Conservation (phyloP, 768 basidiomycete genomes). For the Lepiota brunneoincarnata region DNA sequence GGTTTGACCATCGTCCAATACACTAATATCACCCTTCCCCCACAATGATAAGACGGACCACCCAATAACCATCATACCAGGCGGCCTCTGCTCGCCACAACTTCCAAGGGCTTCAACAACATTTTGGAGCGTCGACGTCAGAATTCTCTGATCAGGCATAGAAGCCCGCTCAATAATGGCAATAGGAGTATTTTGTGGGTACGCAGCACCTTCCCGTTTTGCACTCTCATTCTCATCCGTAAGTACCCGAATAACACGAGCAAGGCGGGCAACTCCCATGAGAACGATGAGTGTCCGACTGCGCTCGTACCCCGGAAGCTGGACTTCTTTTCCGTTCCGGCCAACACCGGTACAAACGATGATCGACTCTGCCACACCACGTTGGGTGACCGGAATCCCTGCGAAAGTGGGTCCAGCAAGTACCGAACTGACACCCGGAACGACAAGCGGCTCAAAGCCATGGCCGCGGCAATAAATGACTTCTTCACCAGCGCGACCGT, state of each 20-base stretch:
- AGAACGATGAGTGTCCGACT: conserved; percentile 78
- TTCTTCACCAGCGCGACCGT: conserved; percentile 94
- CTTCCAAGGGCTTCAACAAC: conserved; percentile 70
- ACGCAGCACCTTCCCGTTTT: conserved; percentile 44
- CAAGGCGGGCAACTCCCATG: conserved; percentile 92
- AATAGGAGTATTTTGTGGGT: conserved; percentile 78
- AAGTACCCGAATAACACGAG: conserved; percentile 67
- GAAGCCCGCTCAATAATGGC: conserved; percentile 95
- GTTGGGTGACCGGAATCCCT: conserved; percentile 91
- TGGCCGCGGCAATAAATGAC: conserved; percentile 86
- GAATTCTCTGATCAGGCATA: conserved; percentile 86
- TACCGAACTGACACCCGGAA: conserved; percentile 90
- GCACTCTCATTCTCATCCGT: conserved; percentile 12
- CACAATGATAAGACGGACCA: conserved; percentile 85
- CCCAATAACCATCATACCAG: conserved; percentile 95
- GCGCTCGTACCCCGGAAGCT: conserved; percentile 86
- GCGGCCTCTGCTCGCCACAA: conserved; percentile 84
- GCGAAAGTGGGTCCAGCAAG: conserved; percentile 88
- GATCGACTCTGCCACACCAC: conserved; percentile 89
- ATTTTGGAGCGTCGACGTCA: conserved; percentile 72
- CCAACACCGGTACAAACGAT: conserved; percentile 95
- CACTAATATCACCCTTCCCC: conserved; percentile 63
- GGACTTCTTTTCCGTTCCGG: conserved; percentile 75
- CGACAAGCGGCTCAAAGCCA: conserved; percentile 79
- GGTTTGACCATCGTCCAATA: conserved; percentile 58